phyloP scores from a whole-genome alignment of 192 early-diverging fungal genomes.

The Podila minutissima region DNA sequence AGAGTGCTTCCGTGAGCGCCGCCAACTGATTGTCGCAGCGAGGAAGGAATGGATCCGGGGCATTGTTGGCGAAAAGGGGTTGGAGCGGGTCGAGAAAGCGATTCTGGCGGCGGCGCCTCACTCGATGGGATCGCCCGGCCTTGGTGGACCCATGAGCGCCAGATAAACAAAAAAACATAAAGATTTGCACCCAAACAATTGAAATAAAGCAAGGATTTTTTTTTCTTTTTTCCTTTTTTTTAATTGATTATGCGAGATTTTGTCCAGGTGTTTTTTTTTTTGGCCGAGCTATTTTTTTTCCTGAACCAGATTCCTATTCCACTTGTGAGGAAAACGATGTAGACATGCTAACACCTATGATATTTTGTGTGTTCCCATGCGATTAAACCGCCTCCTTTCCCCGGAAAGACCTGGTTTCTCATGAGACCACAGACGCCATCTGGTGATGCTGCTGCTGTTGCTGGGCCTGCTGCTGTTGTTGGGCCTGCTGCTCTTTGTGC shows the following conservation, averaged over 20 bases:
- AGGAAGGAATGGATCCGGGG: constrained; percentile 26
- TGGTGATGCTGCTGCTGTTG: constrained; percentile 24
- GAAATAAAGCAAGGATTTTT: not conserved
- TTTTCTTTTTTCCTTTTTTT: not conserved
- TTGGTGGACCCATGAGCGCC: not conserved
- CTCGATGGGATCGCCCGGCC: not conserved
- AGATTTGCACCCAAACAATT: not conserved
- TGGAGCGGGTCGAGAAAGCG: constrained; percentile 25
- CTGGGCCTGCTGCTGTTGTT: constrained; percentile 15
- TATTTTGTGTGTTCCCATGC: too few species aligned
- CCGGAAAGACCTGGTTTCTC: not conserved
- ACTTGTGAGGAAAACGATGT: too few species aligned
- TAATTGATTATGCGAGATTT: too few species aligned
- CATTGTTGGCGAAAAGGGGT: constrained; percentile 12
- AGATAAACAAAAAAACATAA: not conserved
- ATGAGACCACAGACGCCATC: not conserved
- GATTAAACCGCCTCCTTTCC: too few species aligned
- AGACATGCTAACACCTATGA: too few species aligned
- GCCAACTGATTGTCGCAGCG: constrained; percentile 26
- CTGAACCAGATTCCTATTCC: too few species aligned
- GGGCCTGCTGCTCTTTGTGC: constrained; percentile 28
- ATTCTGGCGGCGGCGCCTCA: constrained; percentile 6
- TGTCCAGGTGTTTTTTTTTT: too few species aligned
- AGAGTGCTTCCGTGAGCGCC: constrained; percentile 40
- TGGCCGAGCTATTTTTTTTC: too few species aligned